These are phyloP conservation scores for Syzygium syzygioides DNA, from an alignment of 441 rosid species.

Conservation along the genomic window DNA sequence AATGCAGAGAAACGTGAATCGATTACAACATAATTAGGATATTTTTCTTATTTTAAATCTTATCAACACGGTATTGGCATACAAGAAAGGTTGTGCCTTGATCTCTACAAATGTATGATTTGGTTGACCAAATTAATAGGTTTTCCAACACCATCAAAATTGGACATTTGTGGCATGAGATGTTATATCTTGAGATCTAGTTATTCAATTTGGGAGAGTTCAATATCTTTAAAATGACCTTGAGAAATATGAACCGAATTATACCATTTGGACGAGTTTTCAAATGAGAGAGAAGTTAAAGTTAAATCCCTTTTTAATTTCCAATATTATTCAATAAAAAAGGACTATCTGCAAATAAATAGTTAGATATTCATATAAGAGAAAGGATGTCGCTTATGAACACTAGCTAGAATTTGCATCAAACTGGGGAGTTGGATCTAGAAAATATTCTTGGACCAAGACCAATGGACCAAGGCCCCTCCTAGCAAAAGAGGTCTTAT, in stretches of 20 bases:
- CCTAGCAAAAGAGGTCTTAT: not conserved
- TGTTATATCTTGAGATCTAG: not conserved
- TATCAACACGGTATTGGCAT: no score
- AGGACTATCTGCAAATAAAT: not conserved
- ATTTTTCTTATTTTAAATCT: no score
- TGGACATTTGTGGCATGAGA: not conserved
- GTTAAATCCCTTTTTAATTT: not conserved
- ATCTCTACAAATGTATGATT: no score
- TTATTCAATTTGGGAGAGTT: not conserved
- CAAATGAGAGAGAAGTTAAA: not conserved
- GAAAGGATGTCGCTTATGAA: not conserved
- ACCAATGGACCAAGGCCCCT: not conserved
- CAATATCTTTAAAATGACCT: not conserved
- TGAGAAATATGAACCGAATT: not conserved
- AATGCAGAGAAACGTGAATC: not conserved
- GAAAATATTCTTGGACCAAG: not conserved
- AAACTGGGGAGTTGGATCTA: not conserved
- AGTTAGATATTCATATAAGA: not conserved
- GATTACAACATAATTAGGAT: not conserved
- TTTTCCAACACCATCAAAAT: not conserved
- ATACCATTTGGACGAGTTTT: not conserved
- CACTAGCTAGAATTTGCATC: not conserved
- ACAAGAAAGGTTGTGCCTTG: no score
- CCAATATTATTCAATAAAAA: not conserved
- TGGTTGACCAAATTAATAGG: no score